A percentile compares a stretch with the other conserved stretches of the same genome.
These are phyloP conservation scores for Medicago truncatula DNA, from an alignment of 306 rosid species.

Conservation along the genomic window DNA sequence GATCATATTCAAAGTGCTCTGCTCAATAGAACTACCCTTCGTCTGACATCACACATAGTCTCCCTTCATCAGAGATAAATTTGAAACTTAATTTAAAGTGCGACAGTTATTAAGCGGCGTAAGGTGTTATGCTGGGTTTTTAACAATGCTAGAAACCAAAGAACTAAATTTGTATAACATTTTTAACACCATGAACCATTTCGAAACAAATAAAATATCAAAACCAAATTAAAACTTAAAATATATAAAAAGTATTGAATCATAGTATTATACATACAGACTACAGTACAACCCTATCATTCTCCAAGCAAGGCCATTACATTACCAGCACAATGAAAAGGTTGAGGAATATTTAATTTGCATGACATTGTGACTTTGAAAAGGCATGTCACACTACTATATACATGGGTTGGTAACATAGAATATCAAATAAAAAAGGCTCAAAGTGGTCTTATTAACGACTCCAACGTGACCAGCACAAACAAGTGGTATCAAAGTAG, in stretches of 20 bases:
- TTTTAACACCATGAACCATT: no score
- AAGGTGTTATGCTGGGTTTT: no score
- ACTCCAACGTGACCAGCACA: background rate
- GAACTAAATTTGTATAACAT: no score
- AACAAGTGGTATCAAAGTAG: conserved; percentile 30
- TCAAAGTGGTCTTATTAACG: conserved; percentile 40
- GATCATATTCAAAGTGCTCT: no score
- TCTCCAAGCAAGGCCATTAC: conserved; percentile 8
- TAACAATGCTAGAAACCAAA: no score
- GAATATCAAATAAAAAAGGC: conserved; percentile 35
- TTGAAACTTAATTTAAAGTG: no score
- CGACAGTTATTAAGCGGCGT: no score
- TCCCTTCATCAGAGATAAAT: no score
- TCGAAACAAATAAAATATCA: background rate
- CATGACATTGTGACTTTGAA: background rate
- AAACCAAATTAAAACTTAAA: background rate
- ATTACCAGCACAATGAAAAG: background rate
- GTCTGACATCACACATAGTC: no score
- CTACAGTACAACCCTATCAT: background rate
- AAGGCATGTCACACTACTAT: conserved; percentile 29
- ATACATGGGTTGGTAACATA: conserved; percentile 1
- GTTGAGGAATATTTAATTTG: background rate
- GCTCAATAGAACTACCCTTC: no score
- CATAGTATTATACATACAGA: conserved; percentile 7
- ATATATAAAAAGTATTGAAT: background rate